A percentile compares a stretch with the other conserved stretches of the same genome.
Evolutionary conservation across 495 filamentous ascomycete genomes (phyloP).

Genomic region (Annulohypoxylon moriforme): DNA sequence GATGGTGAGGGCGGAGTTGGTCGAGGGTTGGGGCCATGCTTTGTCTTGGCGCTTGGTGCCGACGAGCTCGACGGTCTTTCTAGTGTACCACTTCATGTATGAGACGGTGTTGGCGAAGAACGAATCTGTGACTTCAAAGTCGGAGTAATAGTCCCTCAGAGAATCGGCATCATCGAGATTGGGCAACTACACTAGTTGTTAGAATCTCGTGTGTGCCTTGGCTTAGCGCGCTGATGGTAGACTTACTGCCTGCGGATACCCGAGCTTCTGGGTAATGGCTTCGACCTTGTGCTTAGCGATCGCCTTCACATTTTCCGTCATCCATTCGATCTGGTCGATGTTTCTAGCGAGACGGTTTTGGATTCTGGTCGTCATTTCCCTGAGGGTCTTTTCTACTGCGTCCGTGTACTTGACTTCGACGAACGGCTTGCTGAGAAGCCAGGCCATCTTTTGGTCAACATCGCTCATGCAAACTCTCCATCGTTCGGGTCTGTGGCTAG

Average conservation of each 20-base stretch:
- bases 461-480: constrained; percentile 71
- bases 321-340: constrained; percentile 33
- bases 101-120: constrained; percentile 66
- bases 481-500: constrained; percentile 67
- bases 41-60: constrained; percentile 51
- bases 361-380: constrained; percentile 27
- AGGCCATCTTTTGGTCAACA: constrained; percentile 18
- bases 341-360: constrained; percentile 26
- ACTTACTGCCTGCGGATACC: constrained; percentile 29
- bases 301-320: constrained; percentile 34
- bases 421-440: constrained; percentile 30
- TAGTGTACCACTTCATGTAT: constrained; percentile 19
- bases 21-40: constrained; percentile 53
- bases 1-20: constrained; percentile 22
- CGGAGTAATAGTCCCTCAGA: constrained; percentile 65
- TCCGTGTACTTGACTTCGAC: constrained; percentile 33
- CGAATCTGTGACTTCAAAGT: constrained; percentile 60
- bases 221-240: background rate
- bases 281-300: constrained; percentile 32
- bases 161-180: constrained; percentile 66
- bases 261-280: constrained; percentile 25
- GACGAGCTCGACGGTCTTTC: background rate
- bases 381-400: constrained; percentile 14
- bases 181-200: constrained; percentile 49
- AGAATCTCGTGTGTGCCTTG: background rate